Base-by-base conservation (phyloP, 2,329 filamentous ascomycete species). In the Claviceps capensis region DNA sequence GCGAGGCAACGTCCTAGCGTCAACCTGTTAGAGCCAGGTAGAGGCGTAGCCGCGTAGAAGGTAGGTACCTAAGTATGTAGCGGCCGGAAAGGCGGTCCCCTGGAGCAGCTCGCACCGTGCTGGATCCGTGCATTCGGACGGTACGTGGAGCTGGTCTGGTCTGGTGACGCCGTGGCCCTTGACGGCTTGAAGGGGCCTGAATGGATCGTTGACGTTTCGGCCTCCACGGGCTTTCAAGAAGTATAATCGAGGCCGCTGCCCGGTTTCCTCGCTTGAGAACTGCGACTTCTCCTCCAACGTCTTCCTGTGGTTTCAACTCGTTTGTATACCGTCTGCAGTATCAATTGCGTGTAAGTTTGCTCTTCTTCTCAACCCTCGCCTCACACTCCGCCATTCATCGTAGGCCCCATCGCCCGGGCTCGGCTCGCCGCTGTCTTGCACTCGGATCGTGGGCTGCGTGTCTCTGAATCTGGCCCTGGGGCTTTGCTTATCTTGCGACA, bases 91-190 rank as follows among this genome's bases (percentile, higher is more conserved):
- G 49, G 26, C 16, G 44, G 53, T 36, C 17, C 41, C 52, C 30
- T 34, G 9, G 30, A 9, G 30, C 30, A 34, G 30, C 14, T 16
- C 4, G n/a, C 36, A 47, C 26, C 51, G 44, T 48, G 51, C 19
- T 11, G 9, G 7, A 14, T 2, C 9, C 4, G 16, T 2, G 14
- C 1, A 5, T 17, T 40, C 49, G 52, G 48, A 56, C 55, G 41
- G 55, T 55, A 47, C 37, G 51, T 47, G 54, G 55, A 54, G 48
- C 48, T 46, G 38, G 37, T 23, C 44, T 44, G 47, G 52, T 43
- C 45, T 53, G 53, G 51, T 55, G 53, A 55, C 53, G 51, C 51
- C 30, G 37, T 48, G 50, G 53, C 43, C 53, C 45, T 23, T 44
- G 19, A 16, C 8, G 42, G 14, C 16, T 41, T 16, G 38, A 41